Evolutionary conservation across 1,139 yeast genomes (phyloP).

Genomic region (Zygosaccharomyces sapae): DNA sequence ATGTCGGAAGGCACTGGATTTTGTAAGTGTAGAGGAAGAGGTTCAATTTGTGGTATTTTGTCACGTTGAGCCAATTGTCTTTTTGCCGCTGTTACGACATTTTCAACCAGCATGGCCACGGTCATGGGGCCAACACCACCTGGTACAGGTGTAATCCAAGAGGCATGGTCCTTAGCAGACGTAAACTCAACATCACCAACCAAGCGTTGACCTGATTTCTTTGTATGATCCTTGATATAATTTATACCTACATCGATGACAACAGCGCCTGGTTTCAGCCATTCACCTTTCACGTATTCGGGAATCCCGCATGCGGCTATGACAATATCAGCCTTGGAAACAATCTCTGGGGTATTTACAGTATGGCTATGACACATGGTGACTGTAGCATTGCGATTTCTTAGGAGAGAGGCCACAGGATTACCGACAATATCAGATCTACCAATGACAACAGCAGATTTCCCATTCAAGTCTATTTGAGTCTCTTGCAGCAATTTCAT

Average conservation of each 20-base stretch:
- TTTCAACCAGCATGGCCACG: constrained; percentile 73
- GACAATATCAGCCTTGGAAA: constrained; percentile 64
- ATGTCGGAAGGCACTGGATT: constrained; percentile 73
- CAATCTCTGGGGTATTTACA: constrained; percentile 46
- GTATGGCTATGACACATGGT: constrained; percentile 67
- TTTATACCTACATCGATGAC: constrained; percentile 80
- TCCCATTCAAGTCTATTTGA: constrained; percentile 55
- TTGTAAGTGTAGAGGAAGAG: constrained; percentile 48
- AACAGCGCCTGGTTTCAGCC: constrained; percentile 65
- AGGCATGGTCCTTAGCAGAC: constrained; percentile 52
- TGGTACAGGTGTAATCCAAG: constrained; percentile 74
- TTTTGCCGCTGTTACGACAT: constrained; percentile 63
- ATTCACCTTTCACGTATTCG: constrained; percentile 63
- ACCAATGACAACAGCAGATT: constrained; percentile 73
- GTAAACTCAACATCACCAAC: constrained; percentile 77
- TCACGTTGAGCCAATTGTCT: constrained; percentile 42
- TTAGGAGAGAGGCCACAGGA: constrained; percentile 69
- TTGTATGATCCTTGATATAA: constrained; percentile 58
- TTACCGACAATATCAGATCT: constrained; percentile 82
- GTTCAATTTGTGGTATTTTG: constrained; percentile 49
- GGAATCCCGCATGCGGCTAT: constrained; percentile 77
- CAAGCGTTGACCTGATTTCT: constrained; percentile 60
- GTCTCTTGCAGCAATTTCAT: constrained; percentile 64
- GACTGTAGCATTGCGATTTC: constrained; percentile 70
- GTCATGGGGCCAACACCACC: constrained; percentile 94